Evolutionary conservation across 2,329 filamentous ascomycete genomes (phyloP), one percentile per base, ranked within the genome.

Genomic region (Pseudogymnoascus sp.): DNA sequence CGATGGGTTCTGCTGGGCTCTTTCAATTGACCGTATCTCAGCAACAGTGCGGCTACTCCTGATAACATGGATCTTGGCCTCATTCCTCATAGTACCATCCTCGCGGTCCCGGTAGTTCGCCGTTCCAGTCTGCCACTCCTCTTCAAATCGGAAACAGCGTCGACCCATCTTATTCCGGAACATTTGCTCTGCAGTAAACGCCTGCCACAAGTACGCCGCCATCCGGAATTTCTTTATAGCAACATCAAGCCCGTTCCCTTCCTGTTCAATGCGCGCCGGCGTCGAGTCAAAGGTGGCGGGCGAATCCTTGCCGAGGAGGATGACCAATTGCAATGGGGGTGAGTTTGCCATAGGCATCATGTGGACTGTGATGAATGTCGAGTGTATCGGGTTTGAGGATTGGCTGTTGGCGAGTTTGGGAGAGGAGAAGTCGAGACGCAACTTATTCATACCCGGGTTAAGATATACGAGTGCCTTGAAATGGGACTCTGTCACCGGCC

Each of bases 121-220:
- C 1, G 90, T 90, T 7, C 93, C 93, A 2, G 86, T 85, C 65
- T 90, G 90, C 95, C 95, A 97, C 73, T 96, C 90, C 75, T 99
- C 95, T 70, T 97, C 95, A 67, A 96, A 93, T 47, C 93, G 84
- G 75, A 97, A 97, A 62, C 85, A 87, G 64, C 93, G 86, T 64
- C 93, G 84, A 9, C 93, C 92, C 68, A 97, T 85, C 65, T 88
- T 90, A 73, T 96, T 90, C 67, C 91, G 87, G 74, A 86, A 89
- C 93, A 97, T 97, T 74, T 97, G 93, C 74, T 99, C 95, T 6
- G 91, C 91, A 0, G 93, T 97, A 71, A 96, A 97, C 7, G 93
- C 91, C 74, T 99, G 95, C 93, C 95, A 97, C 13, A 97, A 80
- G 73, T 97, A 97, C 23, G 91, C 93, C 17, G 92, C 89, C 89